These are phyloP conservation scores for Lachnellula subtilissima DNA, from an alignment of 2,329 filamentous ascomycete genomes.

Conservation along the genomic window DNA sequence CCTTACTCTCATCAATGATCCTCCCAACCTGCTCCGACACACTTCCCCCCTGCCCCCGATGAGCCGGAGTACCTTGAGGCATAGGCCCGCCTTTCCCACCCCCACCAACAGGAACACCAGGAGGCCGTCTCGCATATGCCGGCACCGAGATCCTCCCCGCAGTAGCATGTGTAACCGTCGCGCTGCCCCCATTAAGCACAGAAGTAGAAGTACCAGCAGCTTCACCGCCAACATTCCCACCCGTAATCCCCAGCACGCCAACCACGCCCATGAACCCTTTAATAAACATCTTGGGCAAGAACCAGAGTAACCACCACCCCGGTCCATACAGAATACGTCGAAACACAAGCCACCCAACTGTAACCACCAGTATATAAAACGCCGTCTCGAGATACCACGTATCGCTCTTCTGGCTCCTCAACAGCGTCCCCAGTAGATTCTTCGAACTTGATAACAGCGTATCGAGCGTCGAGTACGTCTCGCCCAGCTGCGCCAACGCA, in stretches of 20 bases:
- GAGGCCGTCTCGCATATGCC: conserved; percentile 26
- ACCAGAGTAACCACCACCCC: conserved; percentile 80
- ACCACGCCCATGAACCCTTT: conserved; percentile 53
- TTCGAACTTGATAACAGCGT: conserved; percentile 69
- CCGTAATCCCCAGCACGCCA: conserved; percentile 42
- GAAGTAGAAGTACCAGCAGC: conserved; percentile 17
- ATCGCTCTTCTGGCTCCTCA: conserved; percentile 89
- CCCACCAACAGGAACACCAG: conserved; percentile 46
- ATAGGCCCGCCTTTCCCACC: conserved; percentile 27
- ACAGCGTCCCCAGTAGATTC: conserved; percentile 70
- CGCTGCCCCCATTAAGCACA: background rate
- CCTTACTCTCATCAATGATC: conserved; percentile 41
- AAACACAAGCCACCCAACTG: conserved; percentile 81
- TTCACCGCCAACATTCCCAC: conserved; percentile 8
- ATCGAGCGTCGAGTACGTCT: conserved; percentile 77
- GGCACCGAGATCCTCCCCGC: conserved; percentile 13
- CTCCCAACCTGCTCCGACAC: conserved; percentile 51
- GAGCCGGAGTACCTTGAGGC: conserved; percentile 14
- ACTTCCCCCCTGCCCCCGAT: conserved; percentile 28
- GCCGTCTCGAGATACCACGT: conserved; percentile 96
- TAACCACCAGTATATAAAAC: conserved; percentile 74
- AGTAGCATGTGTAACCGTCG: conserved; percentile 18
- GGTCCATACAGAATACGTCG: conserved; percentile 83
- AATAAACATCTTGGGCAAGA: conserved; percentile 68
- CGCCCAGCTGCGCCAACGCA: conserved; percentile 73